Evolutionary conservation across 163 green algal genomes (phyloP), one percentile per base, ranked within the genome.

Genomic region (Scenedesmus sp.): DNA sequence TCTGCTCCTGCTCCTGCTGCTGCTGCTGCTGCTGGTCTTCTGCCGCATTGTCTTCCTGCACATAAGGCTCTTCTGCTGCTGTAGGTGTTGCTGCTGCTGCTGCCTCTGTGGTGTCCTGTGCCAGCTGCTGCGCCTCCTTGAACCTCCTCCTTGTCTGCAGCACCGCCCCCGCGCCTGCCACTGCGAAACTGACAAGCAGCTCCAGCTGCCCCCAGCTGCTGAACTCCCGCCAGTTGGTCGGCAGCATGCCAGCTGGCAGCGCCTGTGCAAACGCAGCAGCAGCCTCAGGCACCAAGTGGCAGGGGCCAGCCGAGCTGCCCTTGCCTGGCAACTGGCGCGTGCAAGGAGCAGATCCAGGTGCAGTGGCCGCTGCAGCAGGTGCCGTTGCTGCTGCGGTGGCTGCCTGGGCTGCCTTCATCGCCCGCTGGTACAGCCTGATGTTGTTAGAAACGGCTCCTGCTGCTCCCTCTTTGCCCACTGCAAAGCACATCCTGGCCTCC

Each of bases 131-230:
- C 7, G 65, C 65, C 30, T 76, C 65, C 65, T 76, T 76, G 65
- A 76, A 76, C 7, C 65, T 76, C 7, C 65, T 15, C 6, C 65
- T 26, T 18, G 65, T 76, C 1, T 76, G 65, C 65, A 76, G 26
- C 65, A 76, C 65, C 1, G 65, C 65, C 6, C 65, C 65, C 12
- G 65, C 4, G 3, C 65, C 65, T 40, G 65, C 65, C 9, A 40
- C 65, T 40, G 65, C 40, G 30, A 76, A 76, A 30, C 65, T 76
- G 30, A 76, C 65, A 76, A 40, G 65, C 65, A 76, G 30, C 72
- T 90, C 85, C 46, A 90, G 40, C 85, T 90, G 85, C 1, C 85
- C n/a, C 85, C 85, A 90, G 72, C 85, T 90, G 70, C 33, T 42
- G n/a, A 90, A 40, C 85, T 90, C 72, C 85, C 79, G 85, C 85